Evolutionary conservation across 2,329 filamentous ascomycete species (phyloP).

Genomic region (Monosporascus sp.): DNA sequence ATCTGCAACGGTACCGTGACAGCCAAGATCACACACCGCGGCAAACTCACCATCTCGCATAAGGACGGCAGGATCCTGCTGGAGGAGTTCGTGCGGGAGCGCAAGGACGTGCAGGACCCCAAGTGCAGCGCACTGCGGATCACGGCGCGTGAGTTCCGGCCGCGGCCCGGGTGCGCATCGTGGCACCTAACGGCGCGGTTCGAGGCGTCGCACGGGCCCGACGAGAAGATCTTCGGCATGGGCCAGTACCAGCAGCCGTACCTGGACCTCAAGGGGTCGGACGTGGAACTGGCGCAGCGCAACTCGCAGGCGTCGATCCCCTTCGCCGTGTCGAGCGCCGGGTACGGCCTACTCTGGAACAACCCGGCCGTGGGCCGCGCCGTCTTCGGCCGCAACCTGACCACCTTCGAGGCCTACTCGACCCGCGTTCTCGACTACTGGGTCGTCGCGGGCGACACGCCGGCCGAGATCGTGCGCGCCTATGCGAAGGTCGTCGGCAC

Average conservation of each 20-base stretch:
- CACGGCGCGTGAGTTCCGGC: constrained; percentile 53
- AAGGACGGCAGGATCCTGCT: constrained; percentile 37
- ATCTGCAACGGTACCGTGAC: constrained; percentile 44
- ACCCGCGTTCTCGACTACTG: constrained; percentile 57
- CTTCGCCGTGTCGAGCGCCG: constrained; percentile 53
- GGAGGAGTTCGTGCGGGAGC: constrained; percentile 48
- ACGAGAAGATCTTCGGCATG: constrained; percentile 64
- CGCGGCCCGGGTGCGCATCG: constrained; percentile 43
- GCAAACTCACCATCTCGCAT: constrained; percentile 45
- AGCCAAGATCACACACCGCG: constrained; percentile 39
- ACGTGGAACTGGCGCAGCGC: constrained; percentile 60
- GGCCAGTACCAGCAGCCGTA: constrained; percentile 62
- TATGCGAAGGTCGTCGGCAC: constrained; percentile 53
- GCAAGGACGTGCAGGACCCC: constrained; percentile 46
- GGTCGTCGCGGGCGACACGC: constrained; percentile 52
- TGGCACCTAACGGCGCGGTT: constrained; percentile 55
- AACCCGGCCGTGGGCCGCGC: constrained; percentile 58
- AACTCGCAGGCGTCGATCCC: constrained; percentile 63
- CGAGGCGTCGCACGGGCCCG: constrained; percentile 40
- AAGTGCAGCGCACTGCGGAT: constrained; percentile 54
- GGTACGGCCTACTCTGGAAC: constrained; percentile 63
- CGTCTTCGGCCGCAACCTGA: constrained; percentile 55
- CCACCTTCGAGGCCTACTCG: constrained; percentile 54
- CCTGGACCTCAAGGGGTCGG: constrained; percentile 57
- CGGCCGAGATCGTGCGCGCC: constrained; percentile 47